Base-by-base conservation (phyloP, 192 early-diverging fungal species). In the Backusella tuberculispora region DNA sequence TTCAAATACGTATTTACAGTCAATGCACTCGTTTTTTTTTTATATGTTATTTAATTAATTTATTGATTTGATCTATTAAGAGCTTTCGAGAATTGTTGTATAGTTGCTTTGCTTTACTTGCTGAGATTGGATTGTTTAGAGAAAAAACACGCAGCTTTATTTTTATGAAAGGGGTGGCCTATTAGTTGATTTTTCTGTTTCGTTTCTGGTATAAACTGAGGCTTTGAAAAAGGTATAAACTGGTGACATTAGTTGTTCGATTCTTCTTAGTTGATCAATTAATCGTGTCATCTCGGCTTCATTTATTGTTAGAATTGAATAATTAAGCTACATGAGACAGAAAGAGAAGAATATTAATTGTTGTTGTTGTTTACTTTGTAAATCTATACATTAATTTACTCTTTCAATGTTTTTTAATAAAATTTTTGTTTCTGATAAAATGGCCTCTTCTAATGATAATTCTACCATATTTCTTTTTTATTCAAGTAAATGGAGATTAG, bases 151-250 rank as follows among this genome's bases (percentile, higher is more conserved):
- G n/a, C 6, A 50, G n/a, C n/a, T 21, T 50, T 50, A 60, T 60
- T 60, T 26, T 26, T 12, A 3, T 14, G 45, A 60, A 26, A 53
- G 50, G 26, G 53, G 53, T 1, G 66, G 66, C 42, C 66, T 38
- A 43, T 67, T 67, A 21, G 66, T 67, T 12, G 17, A 38, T n/a
- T 19, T 67, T 10, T 67, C 41, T 24, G 19, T 15, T 21, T 67
- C 21, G 19, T 67, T 67, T 42, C 19, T 67, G 66, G 66, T 67
- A 67, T 67, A 67, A 38, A 67, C 41, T 5, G 66, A 38, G 21
- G 40, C 38, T 67, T 67, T 67, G 19, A 67, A 67, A 67, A 19
- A 67, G n/a, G 66, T 67, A 67, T 42, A 67, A 8, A 42, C 38
- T 2, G 66, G 37, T 7, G 38, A 19, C n/a, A 67, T n/a, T 8